Evolutionary conservation across 225 moss, liverwort and hornwort genomes (phyloP), one percentile per base, ranked within the genome.

Genomic region (Marchantia polymorpha): DNA sequence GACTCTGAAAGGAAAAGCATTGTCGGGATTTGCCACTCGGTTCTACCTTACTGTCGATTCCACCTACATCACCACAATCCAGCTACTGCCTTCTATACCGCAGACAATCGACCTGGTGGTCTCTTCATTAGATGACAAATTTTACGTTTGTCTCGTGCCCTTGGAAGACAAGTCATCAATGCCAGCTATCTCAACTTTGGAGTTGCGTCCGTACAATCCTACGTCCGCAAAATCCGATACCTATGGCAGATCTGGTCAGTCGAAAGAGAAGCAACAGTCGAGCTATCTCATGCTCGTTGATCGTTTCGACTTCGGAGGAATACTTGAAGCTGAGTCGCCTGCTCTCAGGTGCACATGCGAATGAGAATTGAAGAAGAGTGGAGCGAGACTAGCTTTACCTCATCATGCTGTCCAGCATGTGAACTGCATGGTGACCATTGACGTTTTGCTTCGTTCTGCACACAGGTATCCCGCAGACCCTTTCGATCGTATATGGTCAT

Each of bases 141-240:
- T 75, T 4, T 56, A 27, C 31, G 75, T 56, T 10, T 75, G 75
- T 31, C 75, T 75, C 12, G 75, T 75, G 20, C 75, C 75, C 14
- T 55, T 75, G 56, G 75, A 75, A 23, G 75, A 75, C 20, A 75
- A 55, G 31, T 75, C 75, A 4, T 75, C 75, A 13, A 75, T 75
- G 75, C 55, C 75, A 75, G 75, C 75, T 23, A 75, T 75, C 27
- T 75, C 75, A 58, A 14, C 75, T n/a, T 16, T 75, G 27, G 75
- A 75, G 27, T 58, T 75, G 75, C 72, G 72, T 23, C 75, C 51
- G 9, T 30, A 29, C 11, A 10, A 6, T 7, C 17, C 6, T n/a
- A n/a, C 72, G 72, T 23, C 75, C 51, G 9, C 19, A 29, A 3
- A 10, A 6, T 7, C 17, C 3, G 26, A 0, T 1, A 27, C 56